Conservation (phyloP, 2,329 filamentous ascomycete genomes). For the Hypoxylon sp. region DNA sequence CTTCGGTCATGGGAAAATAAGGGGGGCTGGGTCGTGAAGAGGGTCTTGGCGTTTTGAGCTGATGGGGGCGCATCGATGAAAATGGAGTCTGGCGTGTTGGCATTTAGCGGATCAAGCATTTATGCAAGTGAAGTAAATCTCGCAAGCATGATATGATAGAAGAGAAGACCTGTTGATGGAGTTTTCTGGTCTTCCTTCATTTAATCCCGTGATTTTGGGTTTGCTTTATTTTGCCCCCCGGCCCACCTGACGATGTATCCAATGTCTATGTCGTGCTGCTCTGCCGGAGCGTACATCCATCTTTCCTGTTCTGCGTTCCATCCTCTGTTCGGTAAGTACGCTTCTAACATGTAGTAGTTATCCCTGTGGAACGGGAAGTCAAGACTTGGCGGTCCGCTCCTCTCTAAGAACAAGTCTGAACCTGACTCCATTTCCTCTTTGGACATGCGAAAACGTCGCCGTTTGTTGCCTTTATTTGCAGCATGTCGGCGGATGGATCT, state of each 20-base stretch:
- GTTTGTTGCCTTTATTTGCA: constrained; percentile 64
- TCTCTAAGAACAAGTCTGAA: constrained; percentile 66
- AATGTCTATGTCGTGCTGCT: constrained; percentile 60
- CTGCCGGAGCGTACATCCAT: constrained; percentile 65
- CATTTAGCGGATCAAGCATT: background rate
- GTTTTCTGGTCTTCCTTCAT: background rate
- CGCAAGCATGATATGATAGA: background rate
- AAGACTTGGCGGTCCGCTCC: constrained; percentile 65
- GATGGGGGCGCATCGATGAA: background rate
- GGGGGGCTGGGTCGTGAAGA: background rate
- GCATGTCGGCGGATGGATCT: constrained; percentile 63
- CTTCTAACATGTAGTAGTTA: constrained; percentile 71
- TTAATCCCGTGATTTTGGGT: background rate
- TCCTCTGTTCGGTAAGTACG: constrained; percentile 69
- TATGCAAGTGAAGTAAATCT: background rate
- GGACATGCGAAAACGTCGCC: constrained; percentile 63
- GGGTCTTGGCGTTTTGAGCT: background rate
- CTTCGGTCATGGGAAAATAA: background rate
- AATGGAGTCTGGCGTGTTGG: background rate
- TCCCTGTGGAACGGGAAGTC: constrained; percentile 71
- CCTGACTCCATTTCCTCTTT: constrained; percentile 61
- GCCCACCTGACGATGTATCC: constrained; percentile 52
- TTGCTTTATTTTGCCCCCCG: constrained; percentile 30
- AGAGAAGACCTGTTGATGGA: background rate
- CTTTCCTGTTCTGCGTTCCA: constrained; percentile 63